phyloP scores from a whole-genome alignment of 192 early-diverging fungal genomes.

The Backusella mclennaniae region DNA sequence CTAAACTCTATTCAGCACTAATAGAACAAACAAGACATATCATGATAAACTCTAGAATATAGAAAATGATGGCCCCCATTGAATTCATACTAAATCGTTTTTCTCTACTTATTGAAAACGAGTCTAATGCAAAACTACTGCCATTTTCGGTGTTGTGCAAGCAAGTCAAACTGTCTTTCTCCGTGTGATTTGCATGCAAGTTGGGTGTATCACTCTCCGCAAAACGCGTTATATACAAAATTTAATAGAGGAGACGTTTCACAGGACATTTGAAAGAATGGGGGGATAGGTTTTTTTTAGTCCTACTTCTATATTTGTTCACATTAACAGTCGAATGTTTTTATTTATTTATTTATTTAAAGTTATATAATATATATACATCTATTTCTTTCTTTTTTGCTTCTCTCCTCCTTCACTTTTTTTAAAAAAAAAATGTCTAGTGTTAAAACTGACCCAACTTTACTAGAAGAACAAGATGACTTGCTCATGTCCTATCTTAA shows the following conservation, averaged over 20 bases:
- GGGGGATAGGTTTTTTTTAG: neutral
- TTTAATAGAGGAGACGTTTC: neutral
- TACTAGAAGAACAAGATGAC: slow-evolving; percentile 28
- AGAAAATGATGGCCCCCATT: neutral
- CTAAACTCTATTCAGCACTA: neutral
- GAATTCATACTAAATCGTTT: too few relatives aligned
- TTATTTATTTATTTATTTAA: neutral
- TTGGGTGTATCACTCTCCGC: neutral
- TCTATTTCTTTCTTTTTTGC: neutral
- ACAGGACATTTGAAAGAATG: slow-evolving; percentile 1
- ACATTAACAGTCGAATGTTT: slow-evolving; percentile 4
- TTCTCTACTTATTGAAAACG: neutral
- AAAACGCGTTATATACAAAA: neutral
- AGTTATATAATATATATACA: neutral
- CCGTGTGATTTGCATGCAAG: neutral
- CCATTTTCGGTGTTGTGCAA: too few relatives aligned
- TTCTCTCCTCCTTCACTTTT: neutral
- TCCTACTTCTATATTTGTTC: slow-evolving; percentile 5
- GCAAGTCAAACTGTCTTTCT: neutral
- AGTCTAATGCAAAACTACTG: too few relatives aligned
- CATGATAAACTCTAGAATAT: neutral
- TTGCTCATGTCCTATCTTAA: slow-evolving; percentile 33
- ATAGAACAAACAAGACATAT: neutral
- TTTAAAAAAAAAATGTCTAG: neutral
- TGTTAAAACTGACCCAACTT: slow-evolving; percentile 1